Percentiles rank a stretch among this genome's conserved stretches.
phyloP scores from a whole-genome alignment of 1,284 basidiomycete genomes.

The Rhodotorula glutinis region DNA sequence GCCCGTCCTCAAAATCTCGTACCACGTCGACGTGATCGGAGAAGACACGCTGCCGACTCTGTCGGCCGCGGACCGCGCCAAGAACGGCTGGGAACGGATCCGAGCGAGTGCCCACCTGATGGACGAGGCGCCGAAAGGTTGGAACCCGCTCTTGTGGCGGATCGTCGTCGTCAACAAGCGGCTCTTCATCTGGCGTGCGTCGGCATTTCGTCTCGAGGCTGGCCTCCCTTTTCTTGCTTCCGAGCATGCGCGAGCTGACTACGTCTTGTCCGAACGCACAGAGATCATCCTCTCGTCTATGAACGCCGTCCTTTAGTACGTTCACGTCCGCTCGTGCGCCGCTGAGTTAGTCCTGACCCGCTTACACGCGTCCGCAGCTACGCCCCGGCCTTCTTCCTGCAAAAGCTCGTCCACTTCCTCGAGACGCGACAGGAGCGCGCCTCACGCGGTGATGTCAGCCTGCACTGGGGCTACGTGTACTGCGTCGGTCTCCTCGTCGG shows the following conservation, averaged over 20 bases:
- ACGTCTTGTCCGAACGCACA: conserved; percentile 44
- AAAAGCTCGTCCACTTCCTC: conserved; percentile 66
- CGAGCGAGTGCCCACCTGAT: conserved; percentile 1
- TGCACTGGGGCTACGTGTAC: conserved; percentile 53
- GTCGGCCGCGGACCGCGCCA: conserved; percentile 32
- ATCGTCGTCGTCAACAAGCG: conserved; percentile 48
- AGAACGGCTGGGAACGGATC: conserved; percentile 31
- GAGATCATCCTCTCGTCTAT: conserved; percentile 61
- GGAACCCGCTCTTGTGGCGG: conserved; percentile 46
- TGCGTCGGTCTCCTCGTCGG: conserved; percentile 62
- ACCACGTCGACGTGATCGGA: conserved; percentile 23
- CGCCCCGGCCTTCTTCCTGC: conserved; percentile 70
- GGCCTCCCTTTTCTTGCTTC: too few species aligned
- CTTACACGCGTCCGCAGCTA: conserved; percentile 51
- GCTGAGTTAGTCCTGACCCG: not conserved
- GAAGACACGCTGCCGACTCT: conserved; percentile 37
- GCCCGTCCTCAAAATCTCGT: conserved; percentile 25
- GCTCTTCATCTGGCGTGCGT: conserved; percentile 40
- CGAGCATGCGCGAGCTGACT: not conserved
- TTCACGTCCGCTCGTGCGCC: not conserved
- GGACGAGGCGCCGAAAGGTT: conserved; percentile 22
- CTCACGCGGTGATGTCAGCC: conserved; percentile 4
- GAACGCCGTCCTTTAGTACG: conserved; percentile 54
- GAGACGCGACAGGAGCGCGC: conserved; percentile 50
- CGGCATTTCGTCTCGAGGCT: not conserved